Evolutionary conservation across 306 rosid species (phyloP).

Genomic region (Neltuma alba): DNA sequence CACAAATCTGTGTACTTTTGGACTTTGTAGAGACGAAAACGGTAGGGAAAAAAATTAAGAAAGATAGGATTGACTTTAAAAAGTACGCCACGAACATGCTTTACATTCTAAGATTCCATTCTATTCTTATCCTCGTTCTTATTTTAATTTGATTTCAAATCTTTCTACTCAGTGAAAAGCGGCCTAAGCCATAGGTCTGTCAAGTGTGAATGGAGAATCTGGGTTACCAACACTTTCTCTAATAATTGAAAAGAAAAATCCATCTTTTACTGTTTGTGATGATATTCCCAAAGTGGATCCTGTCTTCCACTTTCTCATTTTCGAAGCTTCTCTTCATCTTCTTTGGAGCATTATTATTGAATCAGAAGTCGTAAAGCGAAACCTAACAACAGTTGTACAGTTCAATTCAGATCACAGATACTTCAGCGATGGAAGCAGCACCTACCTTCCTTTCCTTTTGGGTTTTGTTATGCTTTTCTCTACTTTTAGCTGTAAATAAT

Average conservation of each 20-base stretch:
- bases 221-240: not conserved
- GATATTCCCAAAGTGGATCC: slow-evolving; percentile 1
- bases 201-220: not conserved
- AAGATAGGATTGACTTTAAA: too few species aligned
- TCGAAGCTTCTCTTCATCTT: not conserved
- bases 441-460: slow-evolving; percentile 19
- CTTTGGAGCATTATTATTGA: not conserved
- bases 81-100: too few species aligned
- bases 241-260: not conserved
- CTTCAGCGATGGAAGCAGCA: slow-evolving; percentile 46
- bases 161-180: too few species aligned
- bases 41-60: too few species aligned
- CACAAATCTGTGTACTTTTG: too few species aligned
- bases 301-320: not conserved
- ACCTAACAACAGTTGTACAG: slow-evolving; percentile 34
- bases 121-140: too few species aligned
- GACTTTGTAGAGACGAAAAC: too few species aligned
- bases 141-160: too few species aligned
- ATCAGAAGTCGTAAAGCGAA: slow-evolving; percentile 21
- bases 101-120: too few species aligned
- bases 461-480: slow-evolving; percentile 28
- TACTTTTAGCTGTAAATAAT: slow-evolving; percentile 43
- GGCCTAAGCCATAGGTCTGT: too few species aligned
- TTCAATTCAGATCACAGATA: slow-evolving; percentile 37
- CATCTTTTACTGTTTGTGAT: not conserved